phyloP scores from a whole-genome alignment of 306 rosid species.

The Vigna reflexopilosa region DNA sequence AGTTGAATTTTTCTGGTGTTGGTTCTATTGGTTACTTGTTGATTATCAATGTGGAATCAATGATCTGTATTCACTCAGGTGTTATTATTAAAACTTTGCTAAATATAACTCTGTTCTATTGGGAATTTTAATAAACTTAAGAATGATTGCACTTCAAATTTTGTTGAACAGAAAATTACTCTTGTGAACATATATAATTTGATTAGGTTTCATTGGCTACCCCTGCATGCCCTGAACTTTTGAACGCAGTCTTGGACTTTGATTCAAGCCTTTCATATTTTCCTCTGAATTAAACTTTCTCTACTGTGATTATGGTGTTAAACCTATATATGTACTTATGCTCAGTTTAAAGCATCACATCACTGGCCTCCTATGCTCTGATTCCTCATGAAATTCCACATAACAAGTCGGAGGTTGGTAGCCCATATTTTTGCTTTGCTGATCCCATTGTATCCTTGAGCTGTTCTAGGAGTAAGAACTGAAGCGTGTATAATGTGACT shows the following conservation, averaged over 20 bases:
- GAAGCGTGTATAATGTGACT: neutral
- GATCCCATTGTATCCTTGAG: neutral
- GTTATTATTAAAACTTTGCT: neutral
- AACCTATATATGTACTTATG: neutral
- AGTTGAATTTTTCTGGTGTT: neutral
- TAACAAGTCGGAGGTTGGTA: neutral
- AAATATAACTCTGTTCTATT: neutral
- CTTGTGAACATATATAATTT: neutral
- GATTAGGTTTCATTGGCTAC: neutral
- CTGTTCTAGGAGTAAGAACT: neutral
- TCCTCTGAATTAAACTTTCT: neutral
- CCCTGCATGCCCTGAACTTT: neutral
- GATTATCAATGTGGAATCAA: neutral
- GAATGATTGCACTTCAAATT: neutral
- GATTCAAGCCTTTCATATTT: neutral
- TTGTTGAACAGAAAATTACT: neutral
- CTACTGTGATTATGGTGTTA: neutral
- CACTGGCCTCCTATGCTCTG: neutral
- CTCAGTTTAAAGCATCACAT: slow-evolving; percentile 5
- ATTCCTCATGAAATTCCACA: neutral
- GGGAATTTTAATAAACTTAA: neutral
- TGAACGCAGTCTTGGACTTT: neutral
- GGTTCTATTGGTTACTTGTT: neutral
- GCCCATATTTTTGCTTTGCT: neutral
- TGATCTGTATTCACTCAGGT: neutral